Percentiles rank a stretch among this genome's conserved stretches.
Evolutionary conservation across 2,329 filamentous ascomycete species (phyloP).

Genomic region (Paecilomyces niveus): DNA sequence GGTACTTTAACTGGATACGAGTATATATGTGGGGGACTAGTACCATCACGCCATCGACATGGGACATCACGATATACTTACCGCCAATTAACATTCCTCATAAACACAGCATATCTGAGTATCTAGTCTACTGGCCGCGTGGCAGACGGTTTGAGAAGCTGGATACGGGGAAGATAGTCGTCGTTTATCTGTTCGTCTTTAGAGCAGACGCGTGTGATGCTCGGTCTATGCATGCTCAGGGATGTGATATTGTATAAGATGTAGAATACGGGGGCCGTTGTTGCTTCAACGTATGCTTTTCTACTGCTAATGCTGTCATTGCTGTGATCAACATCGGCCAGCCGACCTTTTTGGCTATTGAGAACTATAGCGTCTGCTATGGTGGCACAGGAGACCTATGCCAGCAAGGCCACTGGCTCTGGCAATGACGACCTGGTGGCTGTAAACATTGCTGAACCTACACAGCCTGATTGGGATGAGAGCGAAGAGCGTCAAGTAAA

Average conservation of each 20-base stretch:
- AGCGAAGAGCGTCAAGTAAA: conserved; percentile 1
- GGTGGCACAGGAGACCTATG: not conserved
- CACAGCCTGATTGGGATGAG: not conserved
- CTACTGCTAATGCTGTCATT: not conserved
- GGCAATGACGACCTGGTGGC: not conserved
- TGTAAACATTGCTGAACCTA: not conserved
- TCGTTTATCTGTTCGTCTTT: no score
- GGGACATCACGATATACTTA: not conserved
- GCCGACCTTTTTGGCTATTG: not conserved
- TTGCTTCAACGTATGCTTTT: not conserved
- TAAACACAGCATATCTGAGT: not conserved
- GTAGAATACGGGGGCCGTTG: not conserved
- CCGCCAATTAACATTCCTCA: not conserved
- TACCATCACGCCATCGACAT: not conserved
- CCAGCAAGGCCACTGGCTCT: not conserved
- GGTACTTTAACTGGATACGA: not conserved
- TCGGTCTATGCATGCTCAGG: not conserved
- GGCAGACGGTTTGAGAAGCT: not conserved
- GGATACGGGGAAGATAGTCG: not conserved
- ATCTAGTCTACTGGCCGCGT: not conserved
- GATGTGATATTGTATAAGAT: not conserved
- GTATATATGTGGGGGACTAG: not conserved
- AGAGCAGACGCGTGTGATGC: not conserved
- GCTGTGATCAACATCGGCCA: not conserved
- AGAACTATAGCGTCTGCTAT: not conserved